phyloP scores from a whole-genome alignment of 202 grass and related monocot species.

The Schoenoplectus tabernaemontani region DNA sequence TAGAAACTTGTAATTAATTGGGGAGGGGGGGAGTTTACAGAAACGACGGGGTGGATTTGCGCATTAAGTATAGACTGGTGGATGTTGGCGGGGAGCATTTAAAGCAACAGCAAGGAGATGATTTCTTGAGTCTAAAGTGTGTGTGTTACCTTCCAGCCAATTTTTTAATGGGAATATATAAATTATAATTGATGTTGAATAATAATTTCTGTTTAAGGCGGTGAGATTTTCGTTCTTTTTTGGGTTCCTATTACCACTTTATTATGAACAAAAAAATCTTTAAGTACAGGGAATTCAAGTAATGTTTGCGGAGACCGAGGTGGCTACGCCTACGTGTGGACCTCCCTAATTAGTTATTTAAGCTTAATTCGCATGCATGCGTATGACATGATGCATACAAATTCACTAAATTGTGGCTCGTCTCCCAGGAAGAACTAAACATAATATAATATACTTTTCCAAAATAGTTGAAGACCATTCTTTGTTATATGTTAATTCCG shows the following conservation, averaged over 20 bases:
- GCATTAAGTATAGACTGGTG: conserved; percentile 26
- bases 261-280: neutral
- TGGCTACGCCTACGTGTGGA: conserved; percentile 1
- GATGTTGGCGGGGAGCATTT: conserved; percentile 29
- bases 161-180: neutral
- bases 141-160: conserved; percentile 5
- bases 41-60: neutral
- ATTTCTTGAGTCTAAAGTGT: neutral
- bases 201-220: neutral
- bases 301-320: neutral
- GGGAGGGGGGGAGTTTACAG: neutral
- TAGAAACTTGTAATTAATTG: neutral
- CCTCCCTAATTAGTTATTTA: neutral
- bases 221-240: neutral
- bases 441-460: too few species aligned
- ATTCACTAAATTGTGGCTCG: neutral
- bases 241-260: neutral
- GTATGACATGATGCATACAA: neutral
- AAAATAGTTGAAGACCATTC: too few species aligned
- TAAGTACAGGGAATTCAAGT: neutral
- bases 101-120: conserved; percentile 1
- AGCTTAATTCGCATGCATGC: conserved; percentile 14
- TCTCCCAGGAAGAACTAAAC: neutral
- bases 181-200: neutral
- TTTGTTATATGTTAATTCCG: too few species aligned